Base-by-base conservation (phyloP, 164 flowering plant species). In the Chimonanthus praecox region DNA sequence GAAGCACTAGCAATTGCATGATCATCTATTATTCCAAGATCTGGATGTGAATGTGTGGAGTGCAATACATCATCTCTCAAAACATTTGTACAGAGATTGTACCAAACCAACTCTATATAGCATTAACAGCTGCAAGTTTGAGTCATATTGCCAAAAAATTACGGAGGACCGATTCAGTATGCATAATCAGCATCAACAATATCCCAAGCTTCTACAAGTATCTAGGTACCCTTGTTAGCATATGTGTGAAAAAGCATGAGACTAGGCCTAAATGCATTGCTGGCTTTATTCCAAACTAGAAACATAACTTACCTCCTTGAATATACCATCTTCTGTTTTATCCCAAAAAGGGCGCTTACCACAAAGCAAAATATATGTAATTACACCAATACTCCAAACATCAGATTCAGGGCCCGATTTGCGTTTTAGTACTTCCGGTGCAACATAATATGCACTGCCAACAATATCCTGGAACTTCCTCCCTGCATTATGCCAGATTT, bases 331-430 rank as follows among this genome's bases (percentile, higher is more conserved):
- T 78, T 94, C 98, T 6, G 99, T 96, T 88, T 90, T 94, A 78
- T 93, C 97, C 99, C 99, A 96, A 76, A 96, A 96, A 5, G 99
- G 99, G 16, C 98, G 90, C 72, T 88, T 88, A n/a, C 99, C 97
- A 78, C 97, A 92, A 47, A 96, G 97, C 83, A 96, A 81, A 77
- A 96, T 96, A 81, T 92, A 96, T 21, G 99, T 96, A 75, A 96
- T 96, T 20, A 96, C 97, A 73, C 98, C 99, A 66, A 92, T 96
- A 81, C 99, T 94, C 98, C 99, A 96, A n/a, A 88, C 98, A 90
- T 96, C 99, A 47, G 98, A 94, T 78, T 96, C 99, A 61, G 99
- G 99, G 7, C 99, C 99, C 16, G 98, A 96, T 80, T 82, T 90
- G 50, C 98, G 94, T 77, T 85, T 96, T 74, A 96, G 78, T 51